phyloP scores from a whole-genome alignment of 768 basidiomycete genomes.

The Suillus variegatus region DNA sequence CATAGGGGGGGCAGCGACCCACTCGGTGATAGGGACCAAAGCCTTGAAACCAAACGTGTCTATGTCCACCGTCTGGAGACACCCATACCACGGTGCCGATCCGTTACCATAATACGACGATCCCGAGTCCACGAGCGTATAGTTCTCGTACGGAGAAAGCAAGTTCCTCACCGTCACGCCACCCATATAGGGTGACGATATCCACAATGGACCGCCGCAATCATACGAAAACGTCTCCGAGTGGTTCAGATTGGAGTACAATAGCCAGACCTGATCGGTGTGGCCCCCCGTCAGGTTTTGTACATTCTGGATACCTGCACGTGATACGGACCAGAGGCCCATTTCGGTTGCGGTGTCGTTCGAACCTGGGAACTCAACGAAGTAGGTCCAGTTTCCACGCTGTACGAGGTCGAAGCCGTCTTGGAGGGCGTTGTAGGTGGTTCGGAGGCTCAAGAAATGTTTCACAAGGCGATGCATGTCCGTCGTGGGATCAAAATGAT shows the following conservation, averaged over 20 bases:
- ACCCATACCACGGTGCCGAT: conserved; percentile 70
- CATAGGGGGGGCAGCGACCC: conserved; percentile 70
- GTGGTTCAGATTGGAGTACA: conserved; percentile 84
- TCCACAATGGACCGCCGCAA: conserved; percentile 65
- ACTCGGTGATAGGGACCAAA: conserved; percentile 66
- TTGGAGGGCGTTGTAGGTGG: conserved; percentile 69
- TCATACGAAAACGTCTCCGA: conserved; percentile 65
- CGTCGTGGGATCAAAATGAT: conserved; percentile 92
- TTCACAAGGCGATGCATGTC: conserved; percentile 72
- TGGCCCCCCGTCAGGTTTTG: conserved; percentile 65
- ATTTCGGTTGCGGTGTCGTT: conserved; percentile 80
- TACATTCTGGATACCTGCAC: conserved; percentile 56
- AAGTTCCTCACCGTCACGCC: conserved; percentile 70
- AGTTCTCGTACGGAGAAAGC: conserved; percentile 81
- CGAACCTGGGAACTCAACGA: conserved; percentile 81
- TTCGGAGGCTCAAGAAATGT: conserved; percentile 73
- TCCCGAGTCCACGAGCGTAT: conserved; percentile 65
- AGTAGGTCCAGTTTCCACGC: conserved; percentile 82
- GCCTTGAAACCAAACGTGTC: conserved; percentile 81
- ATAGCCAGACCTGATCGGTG: conserved; percentile 75
- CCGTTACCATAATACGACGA: conserved; percentile 62
- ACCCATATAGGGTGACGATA: conserved; percentile 73
- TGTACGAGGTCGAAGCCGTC: conserved; percentile 88
- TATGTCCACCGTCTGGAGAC: conserved; percentile 65
- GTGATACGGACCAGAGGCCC: conserved; percentile 83